These are phyloP conservation scores for Cryomyces minteri DNA, from an alignment of 495 filamentous ascomycete species.

Conservation along the genomic window DNA sequence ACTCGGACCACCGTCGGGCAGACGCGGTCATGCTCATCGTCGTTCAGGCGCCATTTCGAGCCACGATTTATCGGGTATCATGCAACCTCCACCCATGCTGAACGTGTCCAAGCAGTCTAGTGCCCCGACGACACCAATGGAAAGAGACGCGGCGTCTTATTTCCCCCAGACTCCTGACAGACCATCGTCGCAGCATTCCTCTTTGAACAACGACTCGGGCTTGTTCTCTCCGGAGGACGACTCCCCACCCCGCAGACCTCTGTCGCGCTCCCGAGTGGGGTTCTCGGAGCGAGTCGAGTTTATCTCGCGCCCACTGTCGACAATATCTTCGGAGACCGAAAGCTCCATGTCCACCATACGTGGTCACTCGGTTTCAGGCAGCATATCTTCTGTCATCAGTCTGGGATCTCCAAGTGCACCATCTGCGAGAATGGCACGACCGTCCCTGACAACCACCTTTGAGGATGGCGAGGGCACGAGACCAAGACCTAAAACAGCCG, in stretches of 20 bases:
- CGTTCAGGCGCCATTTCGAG: slow-evolving; percentile 77
- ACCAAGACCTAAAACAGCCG: slow-evolving; percentile 34
- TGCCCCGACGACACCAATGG: slow-evolving; percentile 50
- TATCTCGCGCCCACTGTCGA: slow-evolving; percentile 53
- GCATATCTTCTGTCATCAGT: slow-evolving; percentile 43
- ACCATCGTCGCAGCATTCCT: too few species aligned
- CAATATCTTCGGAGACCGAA: slow-evolving; percentile 56
- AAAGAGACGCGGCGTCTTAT: slow-evolving; percentile 10
- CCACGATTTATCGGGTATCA: slow-evolving; percentile 58
- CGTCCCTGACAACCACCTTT: slow-evolving; percentile 17
- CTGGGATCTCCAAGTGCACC: slow-evolving; percentile 18
- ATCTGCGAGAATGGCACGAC: slow-evolving; percentile 9
- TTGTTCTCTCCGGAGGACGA: neutral
- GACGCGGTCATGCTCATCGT: slow-evolving; percentile 64
- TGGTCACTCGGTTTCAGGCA: slow-evolving; percentile 43
- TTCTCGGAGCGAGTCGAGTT: slow-evolving; percentile 45
- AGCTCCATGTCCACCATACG: slow-evolving; percentile 42
- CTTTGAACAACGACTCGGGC: too few species aligned
- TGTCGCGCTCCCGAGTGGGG: slow-evolving; percentile 34
- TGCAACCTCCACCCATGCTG: slow-evolving; percentile 35
- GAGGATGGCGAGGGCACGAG: slow-evolving; percentile 17
- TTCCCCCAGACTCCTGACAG: too few species aligned
- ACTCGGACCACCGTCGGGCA: slow-evolving; percentile 26
- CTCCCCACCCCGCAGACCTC: slow-evolving; percentile 12
- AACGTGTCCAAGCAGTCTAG: slow-evolving; percentile 33